Conservation (phyloP, 2,329 filamentous ascomycete species). For the Alternaria ethzedia region DNA sequence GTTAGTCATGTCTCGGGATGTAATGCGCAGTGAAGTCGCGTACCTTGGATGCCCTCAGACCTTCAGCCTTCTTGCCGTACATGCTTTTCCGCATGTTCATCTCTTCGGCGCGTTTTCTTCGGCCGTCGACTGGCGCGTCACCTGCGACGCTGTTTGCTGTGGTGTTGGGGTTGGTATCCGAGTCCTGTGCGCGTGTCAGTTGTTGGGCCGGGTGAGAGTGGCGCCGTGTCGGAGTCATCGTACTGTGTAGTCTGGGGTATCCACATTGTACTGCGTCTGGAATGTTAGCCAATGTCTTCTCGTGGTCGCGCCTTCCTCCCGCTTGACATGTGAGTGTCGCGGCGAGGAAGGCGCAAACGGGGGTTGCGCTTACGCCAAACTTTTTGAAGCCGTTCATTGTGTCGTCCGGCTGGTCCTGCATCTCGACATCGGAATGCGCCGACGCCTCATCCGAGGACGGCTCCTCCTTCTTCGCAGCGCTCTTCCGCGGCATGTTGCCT, state of each 20-base stretch:
- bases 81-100: slow-evolving; percentile 90
- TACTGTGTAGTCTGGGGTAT: slow-evolving; percentile 69
- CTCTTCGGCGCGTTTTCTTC: slow-evolving; percentile 84
- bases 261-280: slow-evolving; percentile 56
- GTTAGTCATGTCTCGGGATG: slow-evolving; percentile 11
- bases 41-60: slow-evolving; percentile 91
- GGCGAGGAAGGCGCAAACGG: slow-evolving; percentile 9
- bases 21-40: slow-evolving; percentile 19
- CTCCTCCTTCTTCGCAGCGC: slow-evolving; percentile 42
- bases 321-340: not conserved
- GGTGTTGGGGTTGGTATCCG: slow-evolving; percentile 70
- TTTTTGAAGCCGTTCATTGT: slow-evolving; percentile 44
- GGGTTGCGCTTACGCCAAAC: slow-evolving; percentile 37
- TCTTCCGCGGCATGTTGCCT: slow-evolving; percentile 51
- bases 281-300: slow-evolving; percentile 32
- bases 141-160: slow-evolving; percentile 85
- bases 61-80: slow-evolving; percentile 93
- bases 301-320: slow-evolving; percentile 3
- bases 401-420: slow-evolving; percentile 44
- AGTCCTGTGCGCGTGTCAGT: slow-evolving; percentile 58
- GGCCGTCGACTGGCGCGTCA: slow-evolving; percentile 74
- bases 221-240: not conserved
- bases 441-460: slow-evolving; percentile 48
- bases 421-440: slow-evolving; percentile 47
- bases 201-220: not conserved